Evolutionary conservation across 1,284 basidiomycete genomes (phyloP).

Genomic region (Malassezia yamatoensis): DNA sequence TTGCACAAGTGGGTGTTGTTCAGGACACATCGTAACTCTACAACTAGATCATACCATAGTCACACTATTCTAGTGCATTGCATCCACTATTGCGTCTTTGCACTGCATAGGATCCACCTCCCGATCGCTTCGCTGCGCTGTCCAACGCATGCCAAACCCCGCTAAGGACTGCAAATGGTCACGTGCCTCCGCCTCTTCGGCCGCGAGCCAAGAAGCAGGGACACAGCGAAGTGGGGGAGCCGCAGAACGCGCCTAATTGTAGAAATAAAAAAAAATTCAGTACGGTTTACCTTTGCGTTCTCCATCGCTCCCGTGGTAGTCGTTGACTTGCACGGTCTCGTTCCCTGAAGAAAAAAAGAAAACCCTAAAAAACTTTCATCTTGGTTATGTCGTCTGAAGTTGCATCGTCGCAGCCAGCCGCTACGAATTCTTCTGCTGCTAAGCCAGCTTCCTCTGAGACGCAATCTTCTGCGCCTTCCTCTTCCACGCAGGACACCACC

Average conservation of each 20-base stretch:
- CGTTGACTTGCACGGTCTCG: neutral
- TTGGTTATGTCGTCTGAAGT: slow-evolving; percentile 16
- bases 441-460: neutral
- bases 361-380: slow-evolving; percentile 8
- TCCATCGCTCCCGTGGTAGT: slow-evolving; percentile 3
- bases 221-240: neutral
- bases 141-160: too few relatives aligned
- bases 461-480: slow-evolving; percentile 5
- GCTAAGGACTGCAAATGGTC: neutral
- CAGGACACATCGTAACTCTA: slow-evolving; percentile 30
- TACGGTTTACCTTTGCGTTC: neutral
- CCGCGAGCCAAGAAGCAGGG: slow-evolving; percentile 1
- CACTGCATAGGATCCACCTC: too few relatives aligned
- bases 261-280: neutral
- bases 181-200: neutral
- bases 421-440: slow-evolving; percentile 10
- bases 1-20: slow-evolving; percentile 92
- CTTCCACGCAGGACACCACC: neutral
- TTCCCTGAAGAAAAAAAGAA: slow-evolving; percentile 10
- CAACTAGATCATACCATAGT: slow-evolving; percentile 1
- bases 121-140: too few relatives aligned
- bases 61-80: too few relatives aligned
- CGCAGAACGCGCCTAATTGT: neutral
- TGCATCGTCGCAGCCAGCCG: slow-evolving; percentile 17
- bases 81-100: too few relatives aligned